A percentile compares a stretch with the other conserved stretches of the same genome.
These are phyloP conservation scores for Euclidium syriacum DNA, from an alignment of 345 rosid species.

Conservation along the genomic window DNA sequence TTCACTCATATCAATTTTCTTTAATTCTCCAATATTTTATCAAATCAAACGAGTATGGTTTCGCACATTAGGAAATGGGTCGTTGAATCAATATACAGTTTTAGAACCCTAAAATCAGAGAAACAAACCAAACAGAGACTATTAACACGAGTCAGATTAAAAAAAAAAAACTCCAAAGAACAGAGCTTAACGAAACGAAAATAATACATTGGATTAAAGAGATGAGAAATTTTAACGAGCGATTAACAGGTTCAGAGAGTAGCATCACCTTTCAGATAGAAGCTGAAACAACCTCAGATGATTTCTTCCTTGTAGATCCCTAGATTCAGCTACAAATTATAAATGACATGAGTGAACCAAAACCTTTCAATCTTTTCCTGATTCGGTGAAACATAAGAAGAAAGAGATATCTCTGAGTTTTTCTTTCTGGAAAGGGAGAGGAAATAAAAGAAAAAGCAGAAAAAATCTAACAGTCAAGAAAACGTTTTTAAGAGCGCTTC, in stretches of 20 bases:
- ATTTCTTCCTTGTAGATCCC: neutral
- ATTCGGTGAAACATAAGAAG: neutral
- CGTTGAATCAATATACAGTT: neutral
- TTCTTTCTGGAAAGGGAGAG: neutral
- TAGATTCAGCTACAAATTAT: neutral
- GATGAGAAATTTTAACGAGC: neutral
- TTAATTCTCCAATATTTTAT: neutral
- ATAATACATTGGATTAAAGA: neutral
- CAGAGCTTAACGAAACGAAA: neutral
- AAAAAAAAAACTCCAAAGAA: neutral
- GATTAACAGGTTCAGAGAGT: neutral
- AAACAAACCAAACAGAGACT: neutral
- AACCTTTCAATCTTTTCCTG: neutral
- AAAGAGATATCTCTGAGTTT: neutral
- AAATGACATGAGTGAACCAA: neutral
- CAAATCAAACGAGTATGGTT: neutral
- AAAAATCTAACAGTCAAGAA: neutral
- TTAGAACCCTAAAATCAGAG: neutral
- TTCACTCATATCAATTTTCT: neutral
- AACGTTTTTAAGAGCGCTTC: conserved; percentile 4
- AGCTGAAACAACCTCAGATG: neutral
- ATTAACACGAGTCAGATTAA: neutral
- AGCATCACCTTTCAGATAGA: neutral
- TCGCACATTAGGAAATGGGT: neutral
- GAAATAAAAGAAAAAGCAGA: neutral